Base-by-base conservation (phyloP, 495 filamentous ascomycete species). In the Hyaloscypha hepaticicola region DNA sequence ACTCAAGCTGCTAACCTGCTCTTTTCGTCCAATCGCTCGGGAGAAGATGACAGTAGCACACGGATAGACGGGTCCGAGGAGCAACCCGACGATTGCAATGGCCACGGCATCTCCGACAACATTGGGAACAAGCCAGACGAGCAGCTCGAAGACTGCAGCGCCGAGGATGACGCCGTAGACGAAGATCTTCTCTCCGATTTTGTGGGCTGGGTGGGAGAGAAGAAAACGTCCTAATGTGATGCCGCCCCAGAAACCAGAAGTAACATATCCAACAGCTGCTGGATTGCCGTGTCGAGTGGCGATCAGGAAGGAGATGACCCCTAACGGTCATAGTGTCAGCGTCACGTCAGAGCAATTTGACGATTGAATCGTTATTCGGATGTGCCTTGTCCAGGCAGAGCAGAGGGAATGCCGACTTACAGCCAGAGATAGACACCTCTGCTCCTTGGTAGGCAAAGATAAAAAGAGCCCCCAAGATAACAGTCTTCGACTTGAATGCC, bases 391-490 rank as follows among this genome's bases (percentile, higher is more conserved):
- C n/a, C n/a, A n/a, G n/a, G n/a, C n/a, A n/a, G n/a, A n/a, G n/a
- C n/a, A n/a, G n/a, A n/a, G n/a, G n/a, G n/a, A n/a, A n/a, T n/a
- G n/a, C n/a, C n/a, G n/a, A 34, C 31, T 34, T 12, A 34, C 90
- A 96, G 25, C 90, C 87, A 60, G 89, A 90, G 69, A 90, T 86
- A 22, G 84, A 86, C 6, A 92, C 89, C 72, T 92, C 90, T 38
- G 88, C 89, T 31, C 89, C 90, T 72, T 92, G 90, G 73, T 93
- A 93, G 21, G 86, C 85, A 73, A 95, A 92, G 74, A 92, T 89
- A 75, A 93, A 92, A 1, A 90, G 68, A 0, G 90, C 87, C 8
- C 87, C 88, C 0, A 92, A 77, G 4, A 93, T 65, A 3, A 91
- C 90, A 14, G 84, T 80, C 58, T 78, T 80, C 59, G 84, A 84